Evolutionary conservation across 805 yeast species (phyloP), one percentile per base, ranked within the genome.

Genomic region (Ogataea polymorpha): DNA sequence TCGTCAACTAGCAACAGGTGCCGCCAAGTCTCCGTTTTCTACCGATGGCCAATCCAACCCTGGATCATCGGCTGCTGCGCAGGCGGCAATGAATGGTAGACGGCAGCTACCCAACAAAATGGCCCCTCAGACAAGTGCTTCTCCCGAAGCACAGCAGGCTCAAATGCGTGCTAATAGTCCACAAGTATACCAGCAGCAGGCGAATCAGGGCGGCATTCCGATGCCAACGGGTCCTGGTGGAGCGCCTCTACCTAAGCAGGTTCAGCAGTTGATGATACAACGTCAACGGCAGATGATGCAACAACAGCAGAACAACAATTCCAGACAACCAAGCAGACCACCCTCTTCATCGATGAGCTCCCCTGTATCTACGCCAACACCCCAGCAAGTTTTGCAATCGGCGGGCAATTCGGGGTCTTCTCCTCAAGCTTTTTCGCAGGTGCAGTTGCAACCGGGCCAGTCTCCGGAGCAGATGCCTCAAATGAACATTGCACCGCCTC

Each of bases 221-320:
- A 10, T 24, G 27, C 27, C 27, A 8, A 12, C 27, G n/a, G 27
- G 27, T 1, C 75, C 82, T 8, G 74, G 75, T 53, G 81, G 80
- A 3, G 69, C 77, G 0, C 79, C 79, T 8, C 75, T 82, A 0
- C 72, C 73, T 8, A 85, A 79, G 44, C 86, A 80, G 49, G 59
- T 79, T 11, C 84, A 79, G 51, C 79, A 75, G 46, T 54, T 79
- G 33, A 59, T 78, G 62, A 68, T 68, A 30, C 58, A 55, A 23
- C 46, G 49, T 10, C 54, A 50, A 23, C 74, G 69, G 50, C 65
- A 61, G 39, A 67, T 62, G 41, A 57, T 51, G 23, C 60, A 53
- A 37, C 54, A 46, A 13, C 43, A 37, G 20, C 49, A 48, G 26
- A 63, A 57, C 56, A 18, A 56, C 17, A 29, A 29, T 12, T 32